Conservation (phyloP, 148 eudicot species). For the Mesembryanthemum crystallinum region DNA sequence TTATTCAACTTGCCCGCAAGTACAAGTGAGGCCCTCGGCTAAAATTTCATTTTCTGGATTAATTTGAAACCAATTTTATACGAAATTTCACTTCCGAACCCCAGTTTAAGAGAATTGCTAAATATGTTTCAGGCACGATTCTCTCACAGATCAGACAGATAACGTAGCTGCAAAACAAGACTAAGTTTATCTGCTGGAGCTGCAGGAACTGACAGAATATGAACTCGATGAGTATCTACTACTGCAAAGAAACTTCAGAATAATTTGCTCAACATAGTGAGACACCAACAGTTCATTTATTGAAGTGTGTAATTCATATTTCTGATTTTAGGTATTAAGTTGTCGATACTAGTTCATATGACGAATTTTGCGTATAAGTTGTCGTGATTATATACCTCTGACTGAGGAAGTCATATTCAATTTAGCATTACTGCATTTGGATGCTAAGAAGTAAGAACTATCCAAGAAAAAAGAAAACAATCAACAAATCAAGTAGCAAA, state of each 20-base stretch:
- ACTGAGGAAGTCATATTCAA: no score
- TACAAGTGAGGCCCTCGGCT: neutral
- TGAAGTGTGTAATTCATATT: neutral
- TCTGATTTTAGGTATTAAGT: no score
- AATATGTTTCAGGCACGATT: neutral
- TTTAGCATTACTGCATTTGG: no score
- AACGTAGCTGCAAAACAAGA: neutral
- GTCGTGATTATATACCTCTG: no score
- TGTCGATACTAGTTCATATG: no score
- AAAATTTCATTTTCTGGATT: neutral
- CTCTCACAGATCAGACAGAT: neutral
- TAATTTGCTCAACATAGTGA: no score
- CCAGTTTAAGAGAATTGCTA: neutral
- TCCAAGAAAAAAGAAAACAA: no score
- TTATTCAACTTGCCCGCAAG: slow-evolving; percentile 4
- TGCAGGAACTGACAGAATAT: neutral
- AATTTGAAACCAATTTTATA: neutral
- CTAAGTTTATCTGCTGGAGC: neutral
- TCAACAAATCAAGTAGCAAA: no score
- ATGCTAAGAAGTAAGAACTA: no score
- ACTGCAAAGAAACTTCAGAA: neutral
- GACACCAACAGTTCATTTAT: neutral
- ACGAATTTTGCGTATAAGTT: no score
- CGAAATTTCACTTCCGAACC: no score
- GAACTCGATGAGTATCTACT: neutral